Evolutionary conservation across 305 asterid genomes (phyloP), one percentile per base, ranked within the genome.

Genomic region (Plantago coronopus): DNA sequence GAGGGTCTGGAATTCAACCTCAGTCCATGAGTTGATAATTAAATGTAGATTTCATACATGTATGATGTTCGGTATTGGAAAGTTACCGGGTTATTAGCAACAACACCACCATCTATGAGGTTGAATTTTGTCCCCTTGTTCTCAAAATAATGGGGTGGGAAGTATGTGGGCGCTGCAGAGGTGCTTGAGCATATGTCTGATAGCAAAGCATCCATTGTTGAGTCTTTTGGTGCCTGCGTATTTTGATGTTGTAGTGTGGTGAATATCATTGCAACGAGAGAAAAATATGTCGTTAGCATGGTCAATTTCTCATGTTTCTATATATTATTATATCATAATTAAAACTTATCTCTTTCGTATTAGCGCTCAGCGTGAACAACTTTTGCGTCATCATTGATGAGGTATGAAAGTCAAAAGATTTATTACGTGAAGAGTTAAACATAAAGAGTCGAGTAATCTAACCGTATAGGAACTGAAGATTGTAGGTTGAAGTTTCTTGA

Each of bases 81-180:
- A 57, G 19, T 59, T 77, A 84, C 88, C 65, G 93, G 93, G 62
- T 84, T 84, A 70, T 74, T 79, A 54, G 84, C 88, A 21, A 71
- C 80, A 12, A 81, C 51, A 14, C 81, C 84, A 5, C 88, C 93
- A 51, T 84, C 93, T 19, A 84, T 47, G 18, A 81, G 84, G 74
- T 84, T 81, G 75, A 71, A 84, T 57, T 76, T 72, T 0, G 57
- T 18, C 16, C 80, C 82, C n/a, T 69, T 17, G 69, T 67, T 81
- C 56, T 70, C 77, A 34, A 84, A 84, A 59, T 69, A 64, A 50
- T 84, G 21, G n/a, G 91, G 72, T 7, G 91, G 88, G 48, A 84
- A 53, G 50, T 45, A 31, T 0, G 83, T 72, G 3, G 88, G 91
- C 17, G 91, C 84, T 14, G 91, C 88, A 0, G 86, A 71, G 21